A percentile compares a stretch with the other conserved stretches of the same genome.
phyloP scores from a whole-genome alignment of 805 yeast species.

The Wickerhamiella galacta region DNA sequence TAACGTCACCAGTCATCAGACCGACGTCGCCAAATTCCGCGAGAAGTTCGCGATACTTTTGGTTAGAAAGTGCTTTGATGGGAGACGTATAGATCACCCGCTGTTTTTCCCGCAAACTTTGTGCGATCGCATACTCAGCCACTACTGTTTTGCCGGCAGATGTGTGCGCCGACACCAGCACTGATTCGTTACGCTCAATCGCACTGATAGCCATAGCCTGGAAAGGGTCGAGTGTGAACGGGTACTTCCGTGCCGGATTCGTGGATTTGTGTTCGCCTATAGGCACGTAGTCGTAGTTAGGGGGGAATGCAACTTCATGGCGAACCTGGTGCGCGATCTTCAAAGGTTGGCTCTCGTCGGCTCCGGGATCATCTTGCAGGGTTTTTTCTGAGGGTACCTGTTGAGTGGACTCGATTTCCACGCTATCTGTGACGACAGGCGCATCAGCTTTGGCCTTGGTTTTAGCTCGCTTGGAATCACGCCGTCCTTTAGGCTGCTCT shows the following conservation, averaged over 20 bases:
- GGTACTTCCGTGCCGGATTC: slow-evolving; percentile 75
- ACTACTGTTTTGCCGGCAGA: slow-evolving; percentile 97
- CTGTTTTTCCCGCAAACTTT: slow-evolving; percentile 77
- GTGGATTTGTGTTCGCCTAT: slow-evolving; percentile 70
- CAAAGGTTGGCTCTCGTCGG: background rate
- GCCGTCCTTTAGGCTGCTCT: background rate
- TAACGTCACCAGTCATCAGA: slow-evolving; percentile 97
- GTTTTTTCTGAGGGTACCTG: slow-evolving; percentile 2
- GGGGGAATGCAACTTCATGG: slow-evolving; percentile 95
- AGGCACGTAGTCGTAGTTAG: slow-evolving; percentile 73
- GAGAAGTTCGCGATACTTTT: slow-evolving; percentile 76
- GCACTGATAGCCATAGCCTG: slow-evolving; percentile 95
- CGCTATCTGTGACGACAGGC: slow-evolving; percentile 14
- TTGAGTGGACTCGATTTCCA: slow-evolving; percentile 14
- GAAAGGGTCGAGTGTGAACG: slow-evolving; percentile 88
- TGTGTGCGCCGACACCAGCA: slow-evolving; percentile 91
- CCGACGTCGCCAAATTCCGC: slow-evolving; percentile 97
- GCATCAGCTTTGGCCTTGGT: background rate
- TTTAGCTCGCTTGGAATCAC: background rate
- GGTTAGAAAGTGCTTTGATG: slow-evolving; percentile 86
- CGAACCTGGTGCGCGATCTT: slow-evolving; percentile 60
- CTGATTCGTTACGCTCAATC: slow-evolving; percentile 87
- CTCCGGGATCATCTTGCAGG: background rate
- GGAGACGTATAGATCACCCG: slow-evolving; percentile 93
- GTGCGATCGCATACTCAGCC: slow-evolving; percentile 94